Evolutionary conservation across 2,329 filamentous ascomycete genomes (phyloP), one percentile per base, ranked within the genome.

Genomic region (Torrubiellomyces zombiae): DNA sequence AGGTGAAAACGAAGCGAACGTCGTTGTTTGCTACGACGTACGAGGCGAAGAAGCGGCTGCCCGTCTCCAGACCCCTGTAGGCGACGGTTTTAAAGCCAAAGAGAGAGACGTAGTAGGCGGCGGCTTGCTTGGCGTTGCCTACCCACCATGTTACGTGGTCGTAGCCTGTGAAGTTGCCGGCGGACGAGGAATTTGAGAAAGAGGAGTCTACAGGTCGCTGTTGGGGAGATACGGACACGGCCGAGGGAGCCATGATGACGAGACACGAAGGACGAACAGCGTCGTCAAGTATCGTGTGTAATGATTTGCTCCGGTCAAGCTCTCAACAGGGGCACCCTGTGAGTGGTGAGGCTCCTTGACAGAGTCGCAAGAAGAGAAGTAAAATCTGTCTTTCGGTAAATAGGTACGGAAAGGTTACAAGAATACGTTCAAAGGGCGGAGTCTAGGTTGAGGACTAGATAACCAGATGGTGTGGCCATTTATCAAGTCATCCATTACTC

Each of bases 131-230:
- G 40, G 86, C 85, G 47, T 95, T 95, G 46, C 85, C 83, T 16
- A 94, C 86, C 59, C 82, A 93, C 85, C 85, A 94, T 38, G 82
- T 85, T 28, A 93, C 69, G 52, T 93, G 80, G 54, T 93, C 81
- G 50, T 93, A 94, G 44, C 81, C 83, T 32, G 70, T 68, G 57
- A 92, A 85, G 45, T 62, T 65, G 40, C 28, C 37, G 3, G 51
- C 32, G 39, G 55, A 39, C 30, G 48, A 44, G 28, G 49, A 44
- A 21, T 45, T 40, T 20, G 45, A 38, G 27, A 50, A 43, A 21
- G 52, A 43, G 21, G 53, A 42, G 37, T 55, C 51, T 24, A 45
- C 45, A 37, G 55, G 48, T 32, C 59, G 58, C 38, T 51, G 50
- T 26, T 47, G 47, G 25, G 60, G 56, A 21, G 60, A 58, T 40